These are phyloP conservation scores for Raddia guianensis DNA, from an alignment of 176 grass and related monocot species.

Conservation along the genomic window DNA sequence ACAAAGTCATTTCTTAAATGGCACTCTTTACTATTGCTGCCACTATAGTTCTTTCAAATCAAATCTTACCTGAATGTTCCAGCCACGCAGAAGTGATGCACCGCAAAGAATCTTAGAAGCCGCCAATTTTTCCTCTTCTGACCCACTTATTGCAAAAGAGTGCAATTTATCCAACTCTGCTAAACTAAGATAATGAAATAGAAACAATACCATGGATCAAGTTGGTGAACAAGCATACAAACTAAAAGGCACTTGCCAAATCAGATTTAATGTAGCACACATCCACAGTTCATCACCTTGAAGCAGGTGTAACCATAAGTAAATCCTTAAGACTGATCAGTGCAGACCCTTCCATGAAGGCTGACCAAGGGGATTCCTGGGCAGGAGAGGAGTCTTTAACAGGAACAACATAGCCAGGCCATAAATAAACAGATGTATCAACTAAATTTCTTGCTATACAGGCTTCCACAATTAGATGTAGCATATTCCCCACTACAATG, in stretches of 20 bases:
- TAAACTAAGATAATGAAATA: constrained; percentile 57
- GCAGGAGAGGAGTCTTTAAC: constrained; percentile 49
- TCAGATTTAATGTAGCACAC: not conserved
- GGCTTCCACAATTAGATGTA: constrained; percentile 88
- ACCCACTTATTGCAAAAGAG: constrained; percentile 67
- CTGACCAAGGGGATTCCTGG: constrained; percentile 67
- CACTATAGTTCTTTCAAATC: constrained; percentile 13
- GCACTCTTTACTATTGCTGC: constrained; percentile 18
- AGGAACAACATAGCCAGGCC: constrained; percentile 74
- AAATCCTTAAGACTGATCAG: constrained; percentile 64
- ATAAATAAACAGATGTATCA: constrained; percentile 91
- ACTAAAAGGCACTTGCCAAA: not conserved
- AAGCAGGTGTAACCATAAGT: constrained; percentile 76
- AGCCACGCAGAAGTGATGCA: constrained; percentile 72
- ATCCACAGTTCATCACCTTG: constrained; percentile 50
- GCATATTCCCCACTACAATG: constrained; percentile 72
- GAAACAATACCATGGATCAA: constrained; percentile 10
- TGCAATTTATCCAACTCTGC: constrained; percentile 76
- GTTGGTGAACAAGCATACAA: not conserved
- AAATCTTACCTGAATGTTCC: constrained; percentile 83
- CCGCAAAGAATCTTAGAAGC: constrained; percentile 82
- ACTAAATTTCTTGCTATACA: constrained; percentile 84
- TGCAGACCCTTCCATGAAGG: constrained; percentile 71
- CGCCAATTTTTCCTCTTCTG: constrained; percentile 69
- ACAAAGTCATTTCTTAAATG: not conserved